phyloP scores from a whole-genome alignment of 306 rosid species.

The Corylus heterophylla region DNA sequence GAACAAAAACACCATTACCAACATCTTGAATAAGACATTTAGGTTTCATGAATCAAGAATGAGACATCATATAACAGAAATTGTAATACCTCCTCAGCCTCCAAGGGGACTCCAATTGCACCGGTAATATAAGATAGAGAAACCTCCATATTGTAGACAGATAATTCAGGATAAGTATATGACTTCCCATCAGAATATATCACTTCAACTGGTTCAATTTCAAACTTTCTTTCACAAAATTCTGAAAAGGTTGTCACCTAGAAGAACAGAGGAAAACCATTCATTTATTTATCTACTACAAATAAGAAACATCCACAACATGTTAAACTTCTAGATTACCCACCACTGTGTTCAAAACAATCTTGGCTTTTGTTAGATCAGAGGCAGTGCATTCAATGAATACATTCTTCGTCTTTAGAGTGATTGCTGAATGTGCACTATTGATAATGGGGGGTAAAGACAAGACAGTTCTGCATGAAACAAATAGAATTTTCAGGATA shows the following conservation, averaged over 20 bases:
- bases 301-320: conserved; percentile 10
- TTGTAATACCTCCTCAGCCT: conserved; percentile 67
- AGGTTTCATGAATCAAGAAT: neutral
- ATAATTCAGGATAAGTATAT: conserved; percentile 73
- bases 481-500: conserved; percentile 1
- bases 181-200: conserved; percentile 71
- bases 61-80: neutral
- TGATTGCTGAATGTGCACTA: conserved; percentile 92
- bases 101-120: conserved; percentile 72
- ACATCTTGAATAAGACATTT: neutral
- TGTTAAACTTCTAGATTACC: conserved; percentile 14
- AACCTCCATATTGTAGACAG: conserved; percentile 83
- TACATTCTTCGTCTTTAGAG: conserved; percentile 78
- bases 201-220: conserved; percentile 92
- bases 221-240: conserved; percentile 69
- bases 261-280: conserved; percentile 28
- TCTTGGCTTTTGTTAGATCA: conserved; percentile 91
- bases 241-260: conserved; percentile 81
- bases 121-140: conserved; percentile 68
- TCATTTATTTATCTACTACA: conserved; percentile 14
- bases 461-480: conserved; percentile 70
- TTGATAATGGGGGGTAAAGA: conserved; percentile 94
- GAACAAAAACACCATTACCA: neutral
- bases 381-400: conserved; percentile 96
- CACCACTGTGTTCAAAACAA: conserved; percentile 92